Evolutionary conservation across 2,329 filamentous ascomycete species (phyloP), one percentile per base, ranked within the genome.

Genomic region (Fusarium sacchari): DNA sequence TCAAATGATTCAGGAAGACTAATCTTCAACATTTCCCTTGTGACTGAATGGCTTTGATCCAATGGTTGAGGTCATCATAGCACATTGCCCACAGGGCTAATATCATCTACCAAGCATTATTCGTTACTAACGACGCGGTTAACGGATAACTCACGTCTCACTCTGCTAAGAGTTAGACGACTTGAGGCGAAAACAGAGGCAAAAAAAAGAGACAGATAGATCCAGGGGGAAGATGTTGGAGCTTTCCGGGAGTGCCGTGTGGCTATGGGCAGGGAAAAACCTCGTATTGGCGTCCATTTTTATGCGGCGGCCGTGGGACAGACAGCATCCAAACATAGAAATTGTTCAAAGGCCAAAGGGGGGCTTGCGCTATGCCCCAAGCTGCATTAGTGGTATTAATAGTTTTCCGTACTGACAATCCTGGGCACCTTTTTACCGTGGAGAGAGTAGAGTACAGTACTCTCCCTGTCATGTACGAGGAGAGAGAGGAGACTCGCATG

Each of bases 301-400:
- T 75, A 73, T 75, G 72, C 64, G 39, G 57, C 69, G 73, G 69
- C 43, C 64, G 64, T 76, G 69, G 71, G 69, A 77, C 75, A 77
- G 69, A 77, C 75, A 77, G 56, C 66, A 75, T 40, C 70, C 75
- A 77, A 77, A 77, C 70, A 76, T 77, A 77, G 76, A 55, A 75
- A 72, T 76, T 74, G 64, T 65, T 32, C 55, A 64, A 64, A 60
- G 26, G 60, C 32, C 52, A 70, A 59, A 63, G 67, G 69, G 70
- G 64, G 64, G 53, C 55, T 64, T 67, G 63, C 58, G 69, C 61
- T 71, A 63, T 63, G 58, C 55, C 60, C 60, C 37, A 28, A 64
- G 42, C 34, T 79, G 71, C 77, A 61, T 44, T 49, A 34, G 20
- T 49, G 63, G 67, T 39, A 34, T 17, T 7, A 65, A 14, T 4